A percentile compares a stretch with the other conserved stretches of the same genome.
Evolutionary conservation across 148 eudicot species (phyloP).

Genomic region (Diospyros lotus): DNA sequence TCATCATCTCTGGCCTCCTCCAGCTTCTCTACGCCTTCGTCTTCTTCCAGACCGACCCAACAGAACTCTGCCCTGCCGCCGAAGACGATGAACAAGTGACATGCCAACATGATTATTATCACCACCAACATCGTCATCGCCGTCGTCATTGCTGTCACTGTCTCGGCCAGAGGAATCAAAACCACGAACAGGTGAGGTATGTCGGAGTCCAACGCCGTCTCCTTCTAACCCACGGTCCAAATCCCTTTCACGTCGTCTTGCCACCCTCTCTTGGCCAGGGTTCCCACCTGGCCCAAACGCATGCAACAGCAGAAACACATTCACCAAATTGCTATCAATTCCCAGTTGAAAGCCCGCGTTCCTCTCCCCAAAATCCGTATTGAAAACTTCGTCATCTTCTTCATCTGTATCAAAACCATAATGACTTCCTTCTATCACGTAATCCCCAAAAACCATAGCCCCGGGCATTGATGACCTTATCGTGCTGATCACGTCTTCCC

Average conservation of each 20-base stretch:
- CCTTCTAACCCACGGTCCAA: conserved; percentile 15
- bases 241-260: conserved; percentile 26
- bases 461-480: conserved; percentile 63
- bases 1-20: conserved; percentile 12
- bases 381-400: conserved; percentile 34
- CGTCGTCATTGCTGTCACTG: conserved; percentile 10
- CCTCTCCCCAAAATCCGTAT: conserved; percentile 21
- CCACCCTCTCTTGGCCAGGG: conserved; percentile 16
- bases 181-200: conserved; percentile 7
- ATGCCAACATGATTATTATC: conserved; percentile 13
- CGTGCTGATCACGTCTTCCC: conserved; percentile 53
- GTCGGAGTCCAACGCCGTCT: conserved; percentile 15
- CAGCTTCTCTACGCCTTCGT: conserved; percentile 33
- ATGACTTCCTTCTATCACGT: conserved; percentile 44
- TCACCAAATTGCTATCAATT: conserved; percentile 28
- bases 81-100: conserved; percentile 27
- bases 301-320: conserved; percentile 30
- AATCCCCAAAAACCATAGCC: conserved; percentile 56
- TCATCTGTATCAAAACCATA: conserved; percentile 36
- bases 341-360: conserved; percentile 20
- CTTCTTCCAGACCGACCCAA: conserved; percentile 45
- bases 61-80: conserved; percentile 32
- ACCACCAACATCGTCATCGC: conserved; percentile 18
- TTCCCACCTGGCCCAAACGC: conserved; percentile 38
- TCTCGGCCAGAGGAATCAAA: conserved; percentile 26